These are phyloP conservation scores for Massarina eburnea DNA, from an alignment of 2,329 filamentous ascomycete genomes.

Conservation along the genomic window DNA sequence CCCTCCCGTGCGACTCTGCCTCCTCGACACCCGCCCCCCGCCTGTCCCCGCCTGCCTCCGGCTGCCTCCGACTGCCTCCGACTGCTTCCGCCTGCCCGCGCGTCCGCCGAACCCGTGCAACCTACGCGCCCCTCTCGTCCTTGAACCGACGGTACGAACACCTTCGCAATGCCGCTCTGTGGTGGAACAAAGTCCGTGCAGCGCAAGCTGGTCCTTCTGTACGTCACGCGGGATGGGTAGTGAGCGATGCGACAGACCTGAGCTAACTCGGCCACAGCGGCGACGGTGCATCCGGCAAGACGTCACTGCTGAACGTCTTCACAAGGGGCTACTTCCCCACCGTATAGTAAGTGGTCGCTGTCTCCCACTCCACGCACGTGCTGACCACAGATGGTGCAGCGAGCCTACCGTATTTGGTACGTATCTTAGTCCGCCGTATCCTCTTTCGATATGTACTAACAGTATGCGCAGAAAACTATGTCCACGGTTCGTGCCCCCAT, in stretches of 20 bases:
- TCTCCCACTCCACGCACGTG: slow-evolving; percentile 13
- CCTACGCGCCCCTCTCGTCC: slow-evolving; percentile 27
- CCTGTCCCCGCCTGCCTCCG: slow-evolving; percentile 10
- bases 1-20: slow-evolving; percentile 20
- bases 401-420: slow-evolving; percentile 89
- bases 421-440: slow-evolving; percentile 13
- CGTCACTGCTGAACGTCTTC: slow-evolving; percentile 95
- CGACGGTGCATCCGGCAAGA: slow-evolving; percentile 96
- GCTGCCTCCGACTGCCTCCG: slow-evolving; percentile 11
- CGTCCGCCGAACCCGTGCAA: slow-evolving; percentile 16
- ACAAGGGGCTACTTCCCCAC: slow-evolving; percentile 99
- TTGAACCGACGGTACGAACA: slow-evolving; percentile 21
- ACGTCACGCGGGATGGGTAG: slow-evolving; percentile 42
- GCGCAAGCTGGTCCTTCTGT: slow-evolving; percentile 95
- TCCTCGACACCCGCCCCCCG: slow-evolving; percentile 8
- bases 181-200: slow-evolving; percentile 72
- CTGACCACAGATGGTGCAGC: slow-evolving; percentile 44
- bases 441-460: not conserved
- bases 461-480: slow-evolving; percentile 76
- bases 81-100: slow-evolving; percentile 10
- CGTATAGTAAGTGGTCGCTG: slow-evolving; percentile 68
- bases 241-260: slow-evolving; percentile 17
- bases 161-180: slow-evolving; percentile 49
- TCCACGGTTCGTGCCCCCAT: slow-evolving; percentile 70
- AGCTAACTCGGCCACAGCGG: slow-evolving; percentile 58